Evolutionary conservation across 331 rosid genomes (phyloP).

Genomic region (Malus hybrid): DNA sequence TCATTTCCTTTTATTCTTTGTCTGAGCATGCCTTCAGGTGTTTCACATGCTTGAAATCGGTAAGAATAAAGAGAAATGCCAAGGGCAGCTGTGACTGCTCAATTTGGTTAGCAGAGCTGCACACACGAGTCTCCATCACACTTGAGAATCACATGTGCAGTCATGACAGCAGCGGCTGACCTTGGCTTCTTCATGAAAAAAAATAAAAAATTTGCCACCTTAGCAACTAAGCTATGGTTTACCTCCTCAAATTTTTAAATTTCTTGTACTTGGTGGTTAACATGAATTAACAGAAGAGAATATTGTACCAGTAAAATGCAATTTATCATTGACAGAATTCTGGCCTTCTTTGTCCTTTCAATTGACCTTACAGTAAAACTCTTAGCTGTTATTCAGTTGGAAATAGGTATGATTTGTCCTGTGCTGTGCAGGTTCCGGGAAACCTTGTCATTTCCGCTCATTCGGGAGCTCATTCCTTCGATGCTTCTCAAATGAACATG

Average conservation of each 20-base stretch:
- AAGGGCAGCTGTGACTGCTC: neutral
- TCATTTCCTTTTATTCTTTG: neutral
- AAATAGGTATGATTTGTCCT: slow-evolving; percentile 4
- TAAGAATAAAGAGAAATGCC: neutral
- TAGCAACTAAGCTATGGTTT: neutral
- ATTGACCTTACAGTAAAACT: neutral
- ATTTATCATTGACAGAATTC: slow-evolving; percentile 2
- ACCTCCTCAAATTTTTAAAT: neutral
- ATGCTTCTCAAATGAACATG: slow-evolving; percentile 85
- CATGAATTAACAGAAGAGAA: neutral
- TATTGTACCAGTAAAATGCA: neutral
- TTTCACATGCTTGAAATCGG: neutral
- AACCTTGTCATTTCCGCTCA: slow-evolving; percentile 69
- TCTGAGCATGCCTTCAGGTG: neutral
- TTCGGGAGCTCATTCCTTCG: slow-evolving; percentile 81
- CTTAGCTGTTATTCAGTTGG: neutral
- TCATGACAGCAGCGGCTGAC: neutral
- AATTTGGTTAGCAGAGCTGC: neutral
- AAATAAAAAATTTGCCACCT: neutral
- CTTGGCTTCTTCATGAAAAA: neutral
- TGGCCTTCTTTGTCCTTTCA: slow-evolving; percentile 2
- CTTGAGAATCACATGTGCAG: neutral
- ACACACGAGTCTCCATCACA: neutral
- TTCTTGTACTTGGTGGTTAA: neutral
- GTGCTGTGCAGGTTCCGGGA: slow-evolving; percentile 76